Base-by-base conservation (phyloP, 148 eudicot species). In the Arctostaphylos glauca region DNA sequence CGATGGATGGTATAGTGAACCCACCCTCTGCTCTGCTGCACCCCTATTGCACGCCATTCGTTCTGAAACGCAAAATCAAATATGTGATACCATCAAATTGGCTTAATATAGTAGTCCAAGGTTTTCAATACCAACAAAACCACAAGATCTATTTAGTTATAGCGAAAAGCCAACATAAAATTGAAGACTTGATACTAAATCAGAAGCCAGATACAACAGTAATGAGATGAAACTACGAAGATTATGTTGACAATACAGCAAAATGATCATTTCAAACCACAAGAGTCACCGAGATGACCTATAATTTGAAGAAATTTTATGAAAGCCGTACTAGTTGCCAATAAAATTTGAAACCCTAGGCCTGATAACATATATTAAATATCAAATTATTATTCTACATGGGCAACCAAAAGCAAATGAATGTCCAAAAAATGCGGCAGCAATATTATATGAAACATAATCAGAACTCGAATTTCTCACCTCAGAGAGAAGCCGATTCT, bases 21-120 rank as follows among this genome's bases (percentile, higher is more conserved):
- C 98, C 98, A 94, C 19, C 98, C 98, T 48, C 98, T 91, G 80
- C 98, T 94, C 83, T 94, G 98, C 87, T 94, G 98, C 53, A 92
- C 98, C 76, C 98, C 98, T 73, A 92, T 92, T 46, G 94, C 98
- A 21, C 95, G 91, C 98, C 98, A 94, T 85, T 94, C 98, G 19
- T 88, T 94, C 98, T 94, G 78, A 67, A 47, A 67, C 55, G 70
- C 68, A 78, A 77, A 23, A 19, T 7, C 50, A 49, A 5, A 73
- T 3, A 50, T 5, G 31, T 5, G 49, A 41, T 16, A 64, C 8
- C 3, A 52, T 18, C 41, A 6, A 75, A 25, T 47, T n/a, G 5
- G 5, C 0, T 23, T 9, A 14, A 41, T 21, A 4, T 41, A 38
- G 38, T 3, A 9, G 41, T 4, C 15, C 23, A 64, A 64, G 10